Evolutionary conservation across 768 basidiomycete species (phyloP).

Genomic region (Boletus eberwhitei): DNA sequence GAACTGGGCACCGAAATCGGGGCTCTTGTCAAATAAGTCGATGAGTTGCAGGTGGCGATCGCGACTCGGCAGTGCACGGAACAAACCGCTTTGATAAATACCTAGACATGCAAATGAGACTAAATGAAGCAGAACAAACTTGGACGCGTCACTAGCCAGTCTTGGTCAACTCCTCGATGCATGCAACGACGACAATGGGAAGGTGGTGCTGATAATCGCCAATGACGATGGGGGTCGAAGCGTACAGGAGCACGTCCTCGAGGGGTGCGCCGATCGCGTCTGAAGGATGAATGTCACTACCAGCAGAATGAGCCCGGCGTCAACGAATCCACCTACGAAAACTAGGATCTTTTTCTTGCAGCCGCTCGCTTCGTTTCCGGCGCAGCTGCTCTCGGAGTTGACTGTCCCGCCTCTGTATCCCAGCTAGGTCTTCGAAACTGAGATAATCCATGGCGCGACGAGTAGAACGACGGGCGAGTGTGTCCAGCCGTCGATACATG

Average conservation of each 20-base stretch:
- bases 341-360: constrained; percentile 20
- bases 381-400: constrained; percentile 25
- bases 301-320: background rate
- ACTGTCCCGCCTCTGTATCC: constrained; percentile 15
- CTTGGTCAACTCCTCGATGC: constrained; percentile 46
- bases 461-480: constrained; percentile 18
- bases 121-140: background rate
- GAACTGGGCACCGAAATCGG: constrained; percentile 21
- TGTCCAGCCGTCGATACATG: constrained; percentile 27
- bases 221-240: constrained; percentile 32
- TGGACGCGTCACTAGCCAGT: constrained; percentile 29
- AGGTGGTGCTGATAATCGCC: constrained; percentile 38
- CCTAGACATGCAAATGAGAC: constrained; percentile 26
- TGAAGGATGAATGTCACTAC: constrained; percentile 5
- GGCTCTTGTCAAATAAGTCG: constrained; percentile 35
- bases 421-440: constrained; percentile 21
- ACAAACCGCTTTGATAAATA: constrained; percentile 40
- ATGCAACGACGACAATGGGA: constrained; percentile 38
- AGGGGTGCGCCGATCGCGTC: constrained; percentile 38
- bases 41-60: constrained; percentile 38
- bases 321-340: constrained; percentile 24
- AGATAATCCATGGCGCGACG: constrained; percentile 29
- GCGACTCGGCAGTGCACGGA: constrained; percentile 42
- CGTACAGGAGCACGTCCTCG: constrained; percentile 31
- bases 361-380: constrained; percentile 14